phyloP scores from a whole-genome alignment of 2,329 filamentous ascomycete genomes.

The Tolypocladium tropicale region DNA sequence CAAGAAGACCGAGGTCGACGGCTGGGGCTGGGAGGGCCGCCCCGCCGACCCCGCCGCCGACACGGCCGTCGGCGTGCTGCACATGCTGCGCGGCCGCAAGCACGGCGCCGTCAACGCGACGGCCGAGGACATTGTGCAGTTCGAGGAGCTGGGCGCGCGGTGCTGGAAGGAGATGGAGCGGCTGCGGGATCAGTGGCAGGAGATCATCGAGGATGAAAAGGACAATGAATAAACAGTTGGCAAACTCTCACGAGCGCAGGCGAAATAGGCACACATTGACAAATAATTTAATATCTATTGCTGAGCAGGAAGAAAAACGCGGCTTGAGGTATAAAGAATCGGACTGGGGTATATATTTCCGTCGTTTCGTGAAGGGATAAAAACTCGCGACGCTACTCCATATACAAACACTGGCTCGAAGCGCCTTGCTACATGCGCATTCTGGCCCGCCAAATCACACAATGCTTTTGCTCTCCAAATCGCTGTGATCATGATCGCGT shows the following conservation, averaged over 20 bases:
- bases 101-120: slow-evolving; percentile 48
- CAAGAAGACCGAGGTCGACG: slow-evolving; percentile 72
- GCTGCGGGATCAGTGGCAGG: slow-evolving; percentile 57
- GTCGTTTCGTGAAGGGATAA: neutral
- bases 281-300: neutral
- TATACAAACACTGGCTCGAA: neutral
- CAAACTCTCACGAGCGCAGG: neutral
- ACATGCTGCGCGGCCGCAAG: slow-evolving; percentile 47
- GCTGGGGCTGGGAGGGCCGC: slow-evolving; percentile 67
- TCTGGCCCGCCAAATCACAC: neutral
- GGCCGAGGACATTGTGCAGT: slow-evolving; percentile 46
- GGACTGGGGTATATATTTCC: neutral
- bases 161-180: slow-evolving; percentile 65
- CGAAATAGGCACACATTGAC: neutral
- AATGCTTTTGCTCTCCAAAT: neutral
- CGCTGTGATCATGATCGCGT: neutral
- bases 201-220: slow-evolving; percentile 11
- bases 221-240: neutral
- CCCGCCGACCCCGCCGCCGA: slow-evolving; percentile 38
- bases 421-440: neutral
- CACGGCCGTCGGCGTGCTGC: slow-evolving; percentile 33
- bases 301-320: neutral
- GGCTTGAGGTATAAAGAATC: neutral
- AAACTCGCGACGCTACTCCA: neutral
- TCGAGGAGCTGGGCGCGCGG: slow-evolving; percentile 49